These are phyloP conservation scores for Exserohilum turcica DNA, from an alignment of 2,329 filamentous ascomycete genomes.

Conservation along the genomic window DNA sequence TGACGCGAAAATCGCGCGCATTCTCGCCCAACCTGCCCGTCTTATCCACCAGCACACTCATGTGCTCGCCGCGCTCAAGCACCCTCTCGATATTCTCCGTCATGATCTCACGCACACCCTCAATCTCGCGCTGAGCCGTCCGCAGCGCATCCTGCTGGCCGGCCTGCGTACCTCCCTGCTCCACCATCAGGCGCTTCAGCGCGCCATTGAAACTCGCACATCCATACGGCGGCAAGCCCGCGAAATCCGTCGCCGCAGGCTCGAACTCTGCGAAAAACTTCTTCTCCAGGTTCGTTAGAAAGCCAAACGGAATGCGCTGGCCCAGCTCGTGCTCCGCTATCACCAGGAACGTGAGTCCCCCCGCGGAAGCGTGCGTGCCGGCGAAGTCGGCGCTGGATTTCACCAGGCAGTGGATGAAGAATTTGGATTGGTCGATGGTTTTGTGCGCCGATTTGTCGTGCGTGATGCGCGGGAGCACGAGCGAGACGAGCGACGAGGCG, in stretches of 20 bases:
- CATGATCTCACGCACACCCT: slow-evolving; percentile 91
- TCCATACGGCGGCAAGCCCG: slow-evolving; percentile 83
- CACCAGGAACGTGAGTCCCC: slow-evolving; percentile 89
- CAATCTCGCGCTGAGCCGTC: slow-evolving; percentile 86
- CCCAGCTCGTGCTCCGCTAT: slow-evolving; percentile 81
- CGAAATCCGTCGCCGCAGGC: slow-evolving; percentile 71
- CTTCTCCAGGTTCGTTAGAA: slow-evolving; percentile 86
- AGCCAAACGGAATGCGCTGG: slow-evolving; percentile 89
- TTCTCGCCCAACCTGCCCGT: slow-evolving; percentile 88
- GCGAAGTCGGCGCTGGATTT: slow-evolving; percentile 74
- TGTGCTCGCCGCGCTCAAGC: slow-evolving; percentile 83
- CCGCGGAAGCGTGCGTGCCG: slow-evolving; percentile 61
- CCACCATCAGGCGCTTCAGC: slow-evolving; percentile 77
- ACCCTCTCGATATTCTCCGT: slow-evolving; percentile 92
- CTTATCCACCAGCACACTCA: slow-evolving; percentile 94
- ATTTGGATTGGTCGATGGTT: slow-evolving; percentile 88
- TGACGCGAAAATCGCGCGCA: slow-evolving; percentile 86
- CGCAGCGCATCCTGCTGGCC: slow-evolving; percentile 76
- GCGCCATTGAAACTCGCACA: slow-evolving; percentile 84
- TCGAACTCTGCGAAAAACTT: slow-evolving; percentile 78
- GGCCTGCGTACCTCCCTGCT: slow-evolving; percentile 78
- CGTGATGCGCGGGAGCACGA: slow-evolving; percentile 93
- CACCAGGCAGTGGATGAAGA: slow-evolving; percentile 95
- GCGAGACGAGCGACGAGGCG: slow-evolving; percentile 83
- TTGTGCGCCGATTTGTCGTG: slow-evolving; percentile 83